These are phyloP conservation scores for Oemleria cerasiformis DNA, from an alignment of 306 rosid species.

Conservation along the genomic window DNA sequence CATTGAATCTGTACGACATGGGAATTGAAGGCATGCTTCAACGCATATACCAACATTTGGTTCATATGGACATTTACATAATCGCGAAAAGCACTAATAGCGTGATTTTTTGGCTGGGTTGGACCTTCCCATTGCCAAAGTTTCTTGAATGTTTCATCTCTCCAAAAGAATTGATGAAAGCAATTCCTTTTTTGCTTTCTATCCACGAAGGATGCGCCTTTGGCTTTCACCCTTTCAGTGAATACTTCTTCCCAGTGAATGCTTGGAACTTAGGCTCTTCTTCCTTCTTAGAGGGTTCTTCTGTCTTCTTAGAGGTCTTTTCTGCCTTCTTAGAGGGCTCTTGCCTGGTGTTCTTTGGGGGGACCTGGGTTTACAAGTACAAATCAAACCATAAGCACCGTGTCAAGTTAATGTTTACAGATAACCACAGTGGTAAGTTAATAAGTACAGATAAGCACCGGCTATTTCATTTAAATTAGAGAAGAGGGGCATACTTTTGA, in stretches of 20 bases:
- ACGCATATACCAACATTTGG: background rate
- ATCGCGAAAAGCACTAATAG: background rate
- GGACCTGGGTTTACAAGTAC: constrained; percentile 25
- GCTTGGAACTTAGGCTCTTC: constrained; percentile 48
- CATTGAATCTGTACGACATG: background rate
- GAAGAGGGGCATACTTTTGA: constrained; percentile 31
- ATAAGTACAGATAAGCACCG: background rate
- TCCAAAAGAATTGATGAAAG: background rate
- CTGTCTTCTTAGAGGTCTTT: constrained; percentile 22
- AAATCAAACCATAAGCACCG: background rate
- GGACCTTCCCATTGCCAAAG: constrained; percentile 1
- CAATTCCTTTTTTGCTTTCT: background rate
- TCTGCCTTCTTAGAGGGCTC: constrained; percentile 30
- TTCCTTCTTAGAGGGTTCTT: constrained; percentile 26
- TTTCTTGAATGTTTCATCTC: background rate
- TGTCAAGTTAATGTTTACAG: too few relatives aligned
- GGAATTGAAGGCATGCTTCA: background rate
- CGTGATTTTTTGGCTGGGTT: background rate
- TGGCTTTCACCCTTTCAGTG: constrained; percentile 36
- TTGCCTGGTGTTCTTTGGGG: constrained; percentile 18
- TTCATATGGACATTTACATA: constrained; percentile 6
- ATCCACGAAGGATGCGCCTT: background rate
- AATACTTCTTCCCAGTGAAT: constrained; percentile 55
- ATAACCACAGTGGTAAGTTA: background rate
- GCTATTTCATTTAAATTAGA: background rate